Conservation (phyloP, 192 early-diverging fungal species). For the Dimargaris verticillata region DNA sequence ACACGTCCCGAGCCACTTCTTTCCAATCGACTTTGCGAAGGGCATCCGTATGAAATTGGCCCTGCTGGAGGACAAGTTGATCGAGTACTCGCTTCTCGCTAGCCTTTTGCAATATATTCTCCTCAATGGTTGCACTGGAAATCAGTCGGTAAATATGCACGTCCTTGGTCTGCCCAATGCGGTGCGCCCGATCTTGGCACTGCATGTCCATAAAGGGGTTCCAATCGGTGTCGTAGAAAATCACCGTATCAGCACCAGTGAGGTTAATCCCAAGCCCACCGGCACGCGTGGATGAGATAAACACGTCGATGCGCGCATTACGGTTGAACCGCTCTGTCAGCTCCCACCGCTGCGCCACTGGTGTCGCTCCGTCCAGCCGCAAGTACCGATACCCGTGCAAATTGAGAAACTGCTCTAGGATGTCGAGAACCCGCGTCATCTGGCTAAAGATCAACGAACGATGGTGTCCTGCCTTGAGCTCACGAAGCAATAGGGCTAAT, state of each 20-base stretch:
- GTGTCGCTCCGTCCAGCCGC: slow-evolving; percentile 41
- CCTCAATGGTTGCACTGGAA: slow-evolving; percentile 52
- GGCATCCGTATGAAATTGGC: slow-evolving; percentile 53
- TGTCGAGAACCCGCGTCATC: slow-evolving; percentile 50
- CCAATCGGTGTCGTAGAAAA: slow-evolving; percentile 65
- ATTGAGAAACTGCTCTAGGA: slow-evolving; percentile 46
- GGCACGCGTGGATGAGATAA: slow-evolving; percentile 45
- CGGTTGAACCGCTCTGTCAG: slow-evolving; percentile 41
- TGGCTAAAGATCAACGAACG: slow-evolving; percentile 48
- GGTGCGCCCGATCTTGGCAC: slow-evolving; percentile 51
- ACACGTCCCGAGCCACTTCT: slow-evolving; percentile 35
- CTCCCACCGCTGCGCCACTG: slow-evolving; percentile 37
- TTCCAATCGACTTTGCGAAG: slow-evolving; percentile 46
- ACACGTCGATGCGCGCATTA: slow-evolving; percentile 35
- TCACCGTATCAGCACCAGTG: slow-evolving; percentile 62
- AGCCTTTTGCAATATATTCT: slow-evolving; percentile 63
- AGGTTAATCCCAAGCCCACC: slow-evolving; percentile 66
- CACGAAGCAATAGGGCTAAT: slow-evolving; percentile 33
- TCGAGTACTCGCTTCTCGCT: slow-evolving; percentile 63
- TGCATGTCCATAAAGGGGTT: slow-evolving; percentile 61
- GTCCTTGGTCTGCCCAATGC: slow-evolving; percentile 50
- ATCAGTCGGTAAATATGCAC: slow-evolving; percentile 68
- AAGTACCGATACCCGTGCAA: slow-evolving; percentile 46
- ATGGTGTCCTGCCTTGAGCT: slow-evolving; percentile 38
- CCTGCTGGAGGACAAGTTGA: slow-evolving; percentile 64